Evolutionary conservation across 1,284 basidiomycete genomes (phyloP).

Genomic region (Cutaneotrichosporon spelunceum): DNA sequence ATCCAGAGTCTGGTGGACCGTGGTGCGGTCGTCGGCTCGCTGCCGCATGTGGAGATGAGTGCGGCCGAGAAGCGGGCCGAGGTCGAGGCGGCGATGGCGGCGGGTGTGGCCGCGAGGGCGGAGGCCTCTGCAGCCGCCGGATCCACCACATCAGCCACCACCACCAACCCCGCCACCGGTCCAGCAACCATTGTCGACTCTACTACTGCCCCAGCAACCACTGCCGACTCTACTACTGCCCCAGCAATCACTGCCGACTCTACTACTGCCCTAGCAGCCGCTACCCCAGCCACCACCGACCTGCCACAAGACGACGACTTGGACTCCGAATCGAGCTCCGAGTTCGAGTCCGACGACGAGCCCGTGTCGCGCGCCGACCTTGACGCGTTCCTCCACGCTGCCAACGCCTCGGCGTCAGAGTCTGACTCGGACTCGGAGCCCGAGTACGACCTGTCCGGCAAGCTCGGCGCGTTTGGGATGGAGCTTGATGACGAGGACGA

Average conservation of each 20-base stretch:
- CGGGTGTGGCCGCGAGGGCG: too few species aligned
- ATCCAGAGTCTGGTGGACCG: slow-evolving; percentile 46
- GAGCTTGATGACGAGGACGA: slow-evolving; percentile 33
- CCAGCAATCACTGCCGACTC: too few species aligned
- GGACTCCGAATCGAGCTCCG: slow-evolving; percentile 32
- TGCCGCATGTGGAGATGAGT: slow-evolving; percentile 34
- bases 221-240: too few species aligned
- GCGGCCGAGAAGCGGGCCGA: slow-evolving; percentile 40
- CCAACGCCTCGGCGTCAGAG: slow-evolving; percentile 14
- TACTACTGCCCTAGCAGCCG: too few species aligned
- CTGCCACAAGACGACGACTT: slow-evolving; percentile 12
- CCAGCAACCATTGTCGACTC: slow-evolving; percentile 15
- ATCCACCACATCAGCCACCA: too few species aligned
- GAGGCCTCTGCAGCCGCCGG: too few species aligned
- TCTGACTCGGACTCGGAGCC: slow-evolving; percentile 20
- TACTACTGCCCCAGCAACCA: too few species aligned
- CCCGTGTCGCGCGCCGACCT: slow-evolving; percentile 3
- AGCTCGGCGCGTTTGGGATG: slow-evolving; percentile 25
- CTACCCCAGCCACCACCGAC: too few species aligned
- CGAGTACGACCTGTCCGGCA: slow-evolving; percentile 10
- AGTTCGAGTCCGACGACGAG: slow-evolving; percentile 32
- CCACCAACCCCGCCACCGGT: background rate
- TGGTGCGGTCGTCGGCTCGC: slow-evolving; percentile 41
- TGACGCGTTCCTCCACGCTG: slow-evolving; percentile 25
- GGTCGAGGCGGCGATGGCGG: slow-evolving; percentile 38